A percentile compares a stretch with the other conserved stretches of the same genome.
These are phyloP conservation scores for Pachyrhizus erosus DNA, from an alignment of 306 rosid species.

Conservation along the genomic window DNA sequence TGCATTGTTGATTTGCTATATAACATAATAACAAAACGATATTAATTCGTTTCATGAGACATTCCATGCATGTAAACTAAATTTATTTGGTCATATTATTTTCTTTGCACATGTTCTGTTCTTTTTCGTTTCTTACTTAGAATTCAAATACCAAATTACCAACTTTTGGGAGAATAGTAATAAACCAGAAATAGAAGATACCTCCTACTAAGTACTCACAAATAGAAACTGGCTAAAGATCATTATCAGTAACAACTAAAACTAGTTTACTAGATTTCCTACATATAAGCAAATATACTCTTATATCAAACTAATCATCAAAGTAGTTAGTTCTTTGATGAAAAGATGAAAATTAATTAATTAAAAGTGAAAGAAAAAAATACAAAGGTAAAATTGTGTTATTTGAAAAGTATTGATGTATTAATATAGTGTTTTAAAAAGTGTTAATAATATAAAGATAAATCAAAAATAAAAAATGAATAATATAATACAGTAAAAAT, in stretches of 20 bases:
- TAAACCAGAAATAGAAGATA: background rate
- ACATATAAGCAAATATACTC: background rate
- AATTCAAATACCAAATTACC: background rate
- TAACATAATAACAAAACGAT: background rate
- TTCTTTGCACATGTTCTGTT: slow-evolving; percentile 23
- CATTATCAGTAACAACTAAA: background rate
- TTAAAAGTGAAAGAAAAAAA: too few relatives aligned
- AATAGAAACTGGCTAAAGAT: background rate
- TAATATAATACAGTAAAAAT: too few relatives aligned
- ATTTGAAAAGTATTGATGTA: too few relatives aligned
- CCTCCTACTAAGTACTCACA: background rate
- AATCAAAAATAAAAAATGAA: too few relatives aligned
- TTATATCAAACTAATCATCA: background rate
- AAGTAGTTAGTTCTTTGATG: too few relatives aligned
- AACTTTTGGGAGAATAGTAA: background rate
- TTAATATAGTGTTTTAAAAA: too few relatives aligned
- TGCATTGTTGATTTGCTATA: slow-evolving; percentile 16
- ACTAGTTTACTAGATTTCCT: background rate
- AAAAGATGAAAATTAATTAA: too few relatives aligned
- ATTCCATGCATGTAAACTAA: slow-evolving; percentile 6
- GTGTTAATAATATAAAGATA: too few relatives aligned
- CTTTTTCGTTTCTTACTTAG: background rate
- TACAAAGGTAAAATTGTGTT: too few relatives aligned
- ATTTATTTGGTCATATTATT: background rate
- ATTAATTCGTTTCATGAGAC: background rate